phyloP scores from a whole-genome alignment of 768 basidiomycete genomes.

The Suillus luteus region DNA sequence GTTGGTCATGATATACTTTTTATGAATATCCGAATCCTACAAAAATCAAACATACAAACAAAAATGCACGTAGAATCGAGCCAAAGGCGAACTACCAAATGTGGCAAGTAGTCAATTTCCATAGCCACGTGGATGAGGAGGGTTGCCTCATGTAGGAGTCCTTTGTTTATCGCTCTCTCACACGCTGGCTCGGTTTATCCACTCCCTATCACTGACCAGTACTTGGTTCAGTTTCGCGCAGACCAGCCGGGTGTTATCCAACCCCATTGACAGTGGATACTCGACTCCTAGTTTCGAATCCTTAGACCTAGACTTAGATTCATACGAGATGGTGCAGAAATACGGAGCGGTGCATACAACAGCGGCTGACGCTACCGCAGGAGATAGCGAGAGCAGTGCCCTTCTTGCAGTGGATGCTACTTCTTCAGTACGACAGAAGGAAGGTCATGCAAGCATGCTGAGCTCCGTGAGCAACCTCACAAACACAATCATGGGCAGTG shows the following conservation, averaged over 20 bases:
- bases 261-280: background rate
- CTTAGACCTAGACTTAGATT: conserved; percentile 16
- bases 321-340: conserved; percentile 66
- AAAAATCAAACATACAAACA: background rate
- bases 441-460: conserved; percentile 69
- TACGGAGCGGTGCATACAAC: conserved; percentile 59
- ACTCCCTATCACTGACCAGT: background rate
- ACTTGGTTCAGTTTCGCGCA: background rate
- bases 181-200: conserved; percentile 9
- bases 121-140: background rate
- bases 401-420: conserved; percentile 49
- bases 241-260: background rate
- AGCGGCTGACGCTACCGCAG: conserved; percentile 24
- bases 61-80: background rate
- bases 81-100: background rate
- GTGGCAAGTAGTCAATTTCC: background rate
- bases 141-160: background rate
- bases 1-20: conserved; percentile 16
- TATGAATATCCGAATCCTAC: conserved; percentile 9
- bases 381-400: conserved; percentile 55
- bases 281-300: background rate
- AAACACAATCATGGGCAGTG: conserved; percentile 93
- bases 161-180: conserved; percentile 8
- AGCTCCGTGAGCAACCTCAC: conserved; percentile 79
- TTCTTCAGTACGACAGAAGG: conserved; percentile 32